phyloP scores from a whole-genome alignment of 805 yeast genomes.

The Kurtzmaniella cleridarum region DNA sequence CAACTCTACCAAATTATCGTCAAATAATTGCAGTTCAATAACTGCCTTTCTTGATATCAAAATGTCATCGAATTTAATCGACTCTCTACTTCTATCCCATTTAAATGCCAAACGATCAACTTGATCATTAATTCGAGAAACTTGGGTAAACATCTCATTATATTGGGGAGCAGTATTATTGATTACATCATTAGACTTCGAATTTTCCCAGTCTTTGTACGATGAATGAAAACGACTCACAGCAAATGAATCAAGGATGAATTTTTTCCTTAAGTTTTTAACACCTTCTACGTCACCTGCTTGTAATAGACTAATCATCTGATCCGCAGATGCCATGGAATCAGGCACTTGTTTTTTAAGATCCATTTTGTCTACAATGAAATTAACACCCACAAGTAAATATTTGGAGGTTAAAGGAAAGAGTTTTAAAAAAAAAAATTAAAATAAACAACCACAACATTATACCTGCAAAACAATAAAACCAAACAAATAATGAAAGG shows the following conservation, averaged over 20 bases:
- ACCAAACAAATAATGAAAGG: neutral
- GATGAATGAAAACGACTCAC: slow-evolving; percentile 26
- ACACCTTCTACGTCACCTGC: neutral
- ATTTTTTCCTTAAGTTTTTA: slow-evolving; percentile 11
- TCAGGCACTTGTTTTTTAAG: too few relatives aligned
- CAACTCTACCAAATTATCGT: slow-evolving; percentile 7
- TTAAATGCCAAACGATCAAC: slow-evolving; percentile 16
- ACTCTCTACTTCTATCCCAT: slow-evolving; percentile 17
- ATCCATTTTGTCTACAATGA: too few relatives aligned
- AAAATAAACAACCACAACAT: too few relatives aligned
- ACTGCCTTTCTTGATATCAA: slow-evolving; percentile 25
- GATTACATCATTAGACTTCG: slow-evolving; percentile 15
- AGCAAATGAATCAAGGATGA: slow-evolving; percentile 30
- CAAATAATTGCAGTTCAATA: slow-evolving; percentile 11
- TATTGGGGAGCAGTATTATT: slow-evolving; percentile 15
- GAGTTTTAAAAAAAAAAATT: too few relatives aligned
- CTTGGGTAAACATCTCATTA: slow-evolving; percentile 24
- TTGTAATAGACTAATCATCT: too few relatives aligned
- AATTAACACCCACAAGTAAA: too few relatives aligned
- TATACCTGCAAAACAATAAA: too few relatives aligned
- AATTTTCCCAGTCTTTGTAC: slow-evolving; percentile 24
- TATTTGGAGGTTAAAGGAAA: too few relatives aligned
- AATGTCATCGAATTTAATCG: slow-evolving; percentile 23
- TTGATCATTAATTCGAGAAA: slow-evolving; percentile 22
- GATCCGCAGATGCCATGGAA: too few relatives aligned